Conservation (phyloP, 805 yeast species). For the Ogataea haglerorum region DNA sequence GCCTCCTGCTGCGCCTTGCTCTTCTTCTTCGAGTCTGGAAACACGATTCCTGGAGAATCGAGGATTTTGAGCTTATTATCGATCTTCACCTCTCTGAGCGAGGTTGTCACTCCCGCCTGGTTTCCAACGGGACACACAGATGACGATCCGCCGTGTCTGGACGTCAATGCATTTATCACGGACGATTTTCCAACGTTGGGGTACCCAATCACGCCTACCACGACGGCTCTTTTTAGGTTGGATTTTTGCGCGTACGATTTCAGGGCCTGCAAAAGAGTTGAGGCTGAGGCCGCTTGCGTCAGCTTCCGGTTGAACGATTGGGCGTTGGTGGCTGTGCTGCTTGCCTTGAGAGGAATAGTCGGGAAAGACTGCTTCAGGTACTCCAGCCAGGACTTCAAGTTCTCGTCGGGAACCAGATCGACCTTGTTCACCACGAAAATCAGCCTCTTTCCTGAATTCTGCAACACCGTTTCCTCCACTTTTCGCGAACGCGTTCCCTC, state of each 20-base stretch:
- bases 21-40: conserved; percentile 59
- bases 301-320: conserved; percentile 69
- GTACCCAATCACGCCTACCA: conserved; percentile 95
- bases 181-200: conserved; percentile 98
- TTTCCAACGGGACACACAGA: conserved; percentile 95
- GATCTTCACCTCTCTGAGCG: conserved; percentile 86
- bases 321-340: conserved; percentile 68
- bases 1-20: conserved; percentile 66
- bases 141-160: conserved; percentile 68
- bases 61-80: conserved; percentile 84
- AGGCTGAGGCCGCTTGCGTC: conserved; percentile 68
- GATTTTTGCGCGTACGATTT: conserved; percentile 82
- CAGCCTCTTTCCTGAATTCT: conserved; percentile 76
- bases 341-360: conserved; percentile 82
- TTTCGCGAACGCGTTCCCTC: conserved; percentile 88
- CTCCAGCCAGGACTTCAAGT: conserved; percentile 78
- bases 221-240: conserved; percentile 81
- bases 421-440: conserved; percentile 86
- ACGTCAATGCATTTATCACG: conserved; percentile 81
- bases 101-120: conserved; percentile 95
- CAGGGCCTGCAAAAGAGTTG: conserved; percentile 70
- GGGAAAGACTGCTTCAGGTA: conserved; percentile 83
- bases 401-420: conserved; percentile 86
- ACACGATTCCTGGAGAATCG: conserved; percentile 97
- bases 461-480: conserved; percentile 85